Conservation (phyloP, 2,329 filamentous ascomycete genomes). For the Paecilomyces sp. region DNA sequence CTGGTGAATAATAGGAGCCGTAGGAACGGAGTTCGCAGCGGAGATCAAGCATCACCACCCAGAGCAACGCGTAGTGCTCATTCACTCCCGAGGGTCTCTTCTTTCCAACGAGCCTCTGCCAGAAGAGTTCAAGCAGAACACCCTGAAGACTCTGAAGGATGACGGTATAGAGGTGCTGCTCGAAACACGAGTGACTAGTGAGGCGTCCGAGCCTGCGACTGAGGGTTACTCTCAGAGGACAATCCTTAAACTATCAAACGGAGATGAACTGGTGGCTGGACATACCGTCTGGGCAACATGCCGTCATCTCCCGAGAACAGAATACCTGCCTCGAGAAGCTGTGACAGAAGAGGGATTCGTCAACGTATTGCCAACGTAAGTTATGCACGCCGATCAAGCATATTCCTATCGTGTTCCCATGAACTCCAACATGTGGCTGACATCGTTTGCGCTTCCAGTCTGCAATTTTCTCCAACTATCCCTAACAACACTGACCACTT, state of each 20-base stretch:
- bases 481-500: slow-evolving; percentile 58
- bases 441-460: slow-evolving; percentile 25
- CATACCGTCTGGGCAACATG: slow-evolving; percentile 65
- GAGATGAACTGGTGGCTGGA: slow-evolving; percentile 53
- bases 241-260: slow-evolving; percentile 54
- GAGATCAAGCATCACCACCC: slow-evolving; percentile 67
- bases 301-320: slow-evolving; percentile 54
- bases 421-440: not conserved
- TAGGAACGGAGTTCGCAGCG: slow-evolving; percentile 75
- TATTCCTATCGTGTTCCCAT: not conserved
- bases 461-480: slow-evolving; percentile 48
- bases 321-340: slow-evolving; percentile 52
- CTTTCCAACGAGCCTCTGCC: slow-evolving; percentile 68
- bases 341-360: slow-evolving; percentile 61
- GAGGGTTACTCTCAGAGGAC: not conserved
- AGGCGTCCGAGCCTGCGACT: slow-evolving; percentile 16
- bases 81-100: slow-evolving; percentile 64
- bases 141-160: slow-evolving; percentile 52
- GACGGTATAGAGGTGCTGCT: slow-evolving; percentile 60
- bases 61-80: slow-evolving; percentile 59
- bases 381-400: slow-evolving; percentile 5
- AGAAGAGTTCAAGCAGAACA: slow-evolving; percentile 59
- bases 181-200: slow-evolving; percentile 48
- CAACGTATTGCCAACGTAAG: slow-evolving; percentile 52
- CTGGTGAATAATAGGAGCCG: slow-evolving; percentile 50